These are phyloP conservation scores for barrel medic (Medicago truncatula) DNA, from an alignment of 306 rosid genomes.

Conservation along the genomic window MtrunA17r5.0-ANR NC_053045.1:55039501-55040000, in stretches of 20 bases:
- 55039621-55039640: constrained; percentile 46
- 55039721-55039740: not conserved
- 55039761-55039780: not conserved
- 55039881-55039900: constrained; percentile 28
- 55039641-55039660: constrained; percentile 3
- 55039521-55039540: constrained; percentile 55
- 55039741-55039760: not conserved
- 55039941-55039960: constrained; percentile 48
- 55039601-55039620: constrained; percentile 78
- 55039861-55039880: not conserved
- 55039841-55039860: constrained; percentile 43
- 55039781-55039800: constrained; percentile 45
- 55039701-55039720: not conserved
- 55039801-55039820: not conserved
- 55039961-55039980: constrained; percentile 39
- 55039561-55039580: constrained; percentile 80
- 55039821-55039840: not conserved
- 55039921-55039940: constrained; percentile 48
- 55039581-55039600: constrained; percentile 87
- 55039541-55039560: constrained; percentile 62
- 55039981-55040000: constrained; percentile 41
- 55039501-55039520: constrained; percentile 63
- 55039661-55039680: too few species aligned
- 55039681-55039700: not conserved
- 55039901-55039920: constrained; percentile 51